Evolutionary conservation across 1,284 basidiomycete genomes (phyloP).

Genomic region (Schizopora paradoxa): DNA sequence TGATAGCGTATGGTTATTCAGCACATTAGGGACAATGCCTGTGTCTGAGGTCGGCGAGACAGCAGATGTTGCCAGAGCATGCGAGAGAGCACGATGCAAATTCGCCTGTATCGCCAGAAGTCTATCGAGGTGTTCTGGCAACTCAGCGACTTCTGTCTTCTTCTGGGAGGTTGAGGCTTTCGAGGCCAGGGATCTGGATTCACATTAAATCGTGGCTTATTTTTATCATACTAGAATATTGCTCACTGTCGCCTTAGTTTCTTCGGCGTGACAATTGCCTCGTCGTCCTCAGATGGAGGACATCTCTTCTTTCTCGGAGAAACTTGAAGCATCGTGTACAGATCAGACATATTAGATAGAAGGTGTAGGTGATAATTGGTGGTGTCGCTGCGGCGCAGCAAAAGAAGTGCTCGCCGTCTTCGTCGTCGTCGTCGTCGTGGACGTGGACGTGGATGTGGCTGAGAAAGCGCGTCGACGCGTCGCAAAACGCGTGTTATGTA

Average conservation of each 20-base stretch:
- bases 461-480: no score
- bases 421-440: no score
- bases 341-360: constrained; percentile 47
- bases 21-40: constrained; percentile 68
- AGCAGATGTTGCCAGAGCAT: constrained; percentile 74
- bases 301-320: constrained; percentile 65
- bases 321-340: constrained; percentile 54
- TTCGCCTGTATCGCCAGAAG: constrained; percentile 58
- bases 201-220: constrained; percentile 1
- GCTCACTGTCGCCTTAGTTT: constrained; percentile 51
- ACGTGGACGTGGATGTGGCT: no score
- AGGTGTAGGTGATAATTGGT: no score
- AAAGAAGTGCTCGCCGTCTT: no score
- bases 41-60: constrained; percentile 72
- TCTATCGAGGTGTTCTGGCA: constrained; percentile 57
- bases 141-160: constrained; percentile 25
- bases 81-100: constrained; percentile 72
- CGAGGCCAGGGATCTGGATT: constrained; percentile 30
- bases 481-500: no score
- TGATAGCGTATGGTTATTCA: constrained; percentile 65
- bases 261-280: constrained; percentile 57
- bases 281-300: constrained; percentile 44
- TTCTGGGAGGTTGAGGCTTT: constrained; percentile 35
- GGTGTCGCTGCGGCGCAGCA: no score
- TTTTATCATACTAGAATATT: constrained; percentile 4